Evolutionary conservation across 2,329 filamentous ascomycete species (phyloP).

Genomic region (Trematosphaeria pertusa): DNA sequence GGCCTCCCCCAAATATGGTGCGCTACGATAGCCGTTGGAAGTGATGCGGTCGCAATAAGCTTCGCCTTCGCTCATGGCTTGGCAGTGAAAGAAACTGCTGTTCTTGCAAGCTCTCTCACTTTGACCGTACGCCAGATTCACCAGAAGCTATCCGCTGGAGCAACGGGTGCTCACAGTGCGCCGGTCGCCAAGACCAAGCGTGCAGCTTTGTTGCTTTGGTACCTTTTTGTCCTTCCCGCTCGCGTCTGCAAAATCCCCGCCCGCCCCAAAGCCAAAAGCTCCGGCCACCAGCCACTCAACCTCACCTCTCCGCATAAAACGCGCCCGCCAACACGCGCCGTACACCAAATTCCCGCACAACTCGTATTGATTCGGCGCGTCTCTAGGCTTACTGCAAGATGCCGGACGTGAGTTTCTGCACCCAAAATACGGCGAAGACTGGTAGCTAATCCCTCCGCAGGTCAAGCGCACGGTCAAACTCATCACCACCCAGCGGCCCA

Average conservation of each 20-base stretch:
- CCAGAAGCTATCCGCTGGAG: too few species aligned
- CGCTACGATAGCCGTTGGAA: not conserved
- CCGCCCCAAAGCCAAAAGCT: conserved; percentile 14
- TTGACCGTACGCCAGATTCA: too few species aligned
- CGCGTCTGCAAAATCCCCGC: conserved; percentile 18
- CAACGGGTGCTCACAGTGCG: too few species aligned
- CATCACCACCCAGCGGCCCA: conserved; percentile 87
- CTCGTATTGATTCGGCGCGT: not conserved
- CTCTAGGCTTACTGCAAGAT: conserved; percentile 40
- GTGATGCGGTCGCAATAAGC: too few species aligned
- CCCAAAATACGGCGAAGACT: conserved; percentile 1
- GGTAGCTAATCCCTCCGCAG: conserved; percentile 49
- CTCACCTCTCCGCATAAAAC: conserved; percentile 8
- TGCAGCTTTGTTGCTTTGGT: too few species aligned
- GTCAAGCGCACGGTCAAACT: conserved; percentile 89
- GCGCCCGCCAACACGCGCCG: conserved; percentile 27
- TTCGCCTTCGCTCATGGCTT: too few species aligned
- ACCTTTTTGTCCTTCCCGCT: conserved; percentile 1
- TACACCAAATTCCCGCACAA: conserved; percentile 6
- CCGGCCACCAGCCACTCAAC: conserved; percentile 23
- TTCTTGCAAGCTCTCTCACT: not conserved
- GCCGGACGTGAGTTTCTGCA: conserved; percentile 51
- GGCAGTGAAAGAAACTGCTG: not conserved
- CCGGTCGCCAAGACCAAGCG: conserved; percentile 12
- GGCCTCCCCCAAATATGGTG: conserved; percentile 15